phyloP scores from a whole-genome alignment of 176 grass and related monocot genomes.

The Pontederia paniculata region DNA sequence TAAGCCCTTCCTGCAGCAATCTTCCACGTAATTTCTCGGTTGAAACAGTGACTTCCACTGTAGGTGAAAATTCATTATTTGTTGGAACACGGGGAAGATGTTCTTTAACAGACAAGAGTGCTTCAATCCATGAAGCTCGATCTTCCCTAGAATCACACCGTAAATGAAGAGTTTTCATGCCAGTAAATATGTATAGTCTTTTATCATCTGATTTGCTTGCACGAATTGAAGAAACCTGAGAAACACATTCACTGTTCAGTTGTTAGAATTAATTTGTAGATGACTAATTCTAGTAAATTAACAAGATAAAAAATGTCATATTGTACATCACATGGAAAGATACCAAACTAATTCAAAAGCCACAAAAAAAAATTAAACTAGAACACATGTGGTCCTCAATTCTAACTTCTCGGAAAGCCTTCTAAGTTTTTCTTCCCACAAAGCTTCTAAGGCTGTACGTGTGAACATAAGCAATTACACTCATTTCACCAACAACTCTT shows the following conservation, averaged over 20 bases:
- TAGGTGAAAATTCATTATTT: conserved; percentile 40
- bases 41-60: conserved; percentile 44
- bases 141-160: conserved; percentile 52
- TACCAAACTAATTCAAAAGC: too few relatives aligned
- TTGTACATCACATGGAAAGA: too few relatives aligned
- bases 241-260: background rate
- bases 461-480: too few relatives aligned
- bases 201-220: conserved; percentile 67
- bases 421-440: too few relatives aligned
- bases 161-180: conserved; percentile 59
- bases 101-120: conserved; percentile 47
- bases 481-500: too few relatives aligned
- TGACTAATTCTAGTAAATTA: too few relatives aligned
- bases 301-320: too few relatives aligned
- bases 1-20: conserved; percentile 46
- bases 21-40: conserved; percentile 43
- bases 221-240: conserved; percentile 64
- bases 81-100: conserved; percentile 37
- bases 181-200: conserved; percentile 84
- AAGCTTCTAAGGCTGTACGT: too few relatives aligned
- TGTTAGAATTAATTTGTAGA: background rate
- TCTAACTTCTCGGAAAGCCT: too few relatives aligned
- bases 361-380: too few relatives aligned
- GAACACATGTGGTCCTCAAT: too few relatives aligned
- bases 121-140: conserved; percentile 57